Percentiles rank a stretch among this genome's conserved stretches.
Conservation (phyloP, 2,329 filamentous ascomycete species). For the Myotisia sp. region DNA sequence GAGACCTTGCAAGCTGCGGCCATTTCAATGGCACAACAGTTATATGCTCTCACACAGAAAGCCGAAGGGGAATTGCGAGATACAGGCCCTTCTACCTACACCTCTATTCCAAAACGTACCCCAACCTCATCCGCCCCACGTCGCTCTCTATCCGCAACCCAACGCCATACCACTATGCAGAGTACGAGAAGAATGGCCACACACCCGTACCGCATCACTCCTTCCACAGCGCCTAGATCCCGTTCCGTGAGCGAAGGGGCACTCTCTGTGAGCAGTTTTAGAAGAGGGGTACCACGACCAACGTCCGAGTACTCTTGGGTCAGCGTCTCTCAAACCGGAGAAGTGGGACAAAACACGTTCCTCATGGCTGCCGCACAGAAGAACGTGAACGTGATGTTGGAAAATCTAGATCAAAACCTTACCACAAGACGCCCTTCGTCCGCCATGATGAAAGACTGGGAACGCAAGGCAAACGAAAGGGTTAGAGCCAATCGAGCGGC, state of each 20-base stretch:
- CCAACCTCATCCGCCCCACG: background rate
- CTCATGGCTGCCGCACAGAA: constrained; percentile 61
- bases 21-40: constrained; percentile 68
- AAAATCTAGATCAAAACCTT: constrained; percentile 63
- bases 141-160: background rate
- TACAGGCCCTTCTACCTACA: constrained; percentile 28
- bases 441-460: constrained; percentile 9
- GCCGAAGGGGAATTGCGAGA: constrained; percentile 31
- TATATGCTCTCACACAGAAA: constrained; percentile 55
- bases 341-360: constrained; percentile 56
- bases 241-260: constrained; percentile 48
- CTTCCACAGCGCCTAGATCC: constrained; percentile 37
- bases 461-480: constrained; percentile 8
- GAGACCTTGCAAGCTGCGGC: constrained; percentile 63
- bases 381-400: constrained; percentile 60
- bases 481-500: constrained; percentile 2
- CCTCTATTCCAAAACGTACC: constrained; percentile 8
- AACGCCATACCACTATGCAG: background rate
- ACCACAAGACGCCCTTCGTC: constrained; percentile 24
- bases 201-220: background rate
- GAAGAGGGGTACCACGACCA: constrained; percentile 43
- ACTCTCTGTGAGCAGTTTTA: constrained; percentile 51
- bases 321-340: constrained; percentile 33
- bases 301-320: constrained; percentile 56
- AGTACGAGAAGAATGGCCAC: too few species aligned